phyloP scores from a whole-genome alignment of 2,329 filamentous ascomycete species.

The Colletotrichum trifolii region DNA sequence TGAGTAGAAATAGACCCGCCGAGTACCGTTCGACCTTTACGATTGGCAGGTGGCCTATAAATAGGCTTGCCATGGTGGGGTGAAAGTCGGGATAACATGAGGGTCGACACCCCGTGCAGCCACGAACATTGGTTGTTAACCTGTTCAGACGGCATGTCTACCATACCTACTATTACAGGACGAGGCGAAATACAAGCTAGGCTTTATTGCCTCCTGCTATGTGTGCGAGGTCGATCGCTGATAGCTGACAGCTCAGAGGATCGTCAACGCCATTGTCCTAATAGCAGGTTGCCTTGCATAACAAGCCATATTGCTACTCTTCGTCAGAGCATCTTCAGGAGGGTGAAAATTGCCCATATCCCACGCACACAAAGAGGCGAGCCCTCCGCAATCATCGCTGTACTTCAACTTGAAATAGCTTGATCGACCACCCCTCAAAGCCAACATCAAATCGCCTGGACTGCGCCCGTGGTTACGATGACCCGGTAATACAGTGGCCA shows the following conservation, averaged over 20 bases:
- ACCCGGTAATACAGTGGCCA: slow-evolving; percentile 2
- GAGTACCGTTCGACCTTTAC: too few species aligned
- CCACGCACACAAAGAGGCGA: background rate
- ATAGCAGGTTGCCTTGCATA: background rate
- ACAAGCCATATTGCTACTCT: background rate
- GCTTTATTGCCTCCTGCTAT: background rate
- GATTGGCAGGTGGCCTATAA: too few species aligned
- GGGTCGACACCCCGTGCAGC: too few species aligned
- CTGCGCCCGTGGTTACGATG: slow-evolving; percentile 1
- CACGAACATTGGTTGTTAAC: too few species aligned
- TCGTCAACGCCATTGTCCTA: background rate
- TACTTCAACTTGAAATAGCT: background rate
- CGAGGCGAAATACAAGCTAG: too few species aligned
- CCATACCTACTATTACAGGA: too few species aligned
- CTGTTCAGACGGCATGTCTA: background rate
- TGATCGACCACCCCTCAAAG: background rate
- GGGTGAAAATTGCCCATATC: background rate
- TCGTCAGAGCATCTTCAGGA: background rate
- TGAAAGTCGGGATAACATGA: too few species aligned
- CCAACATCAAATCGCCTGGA: background rate
- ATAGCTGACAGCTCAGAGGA: slow-evolving; percentile 7
- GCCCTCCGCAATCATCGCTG: background rate
- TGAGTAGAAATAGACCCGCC: too few species aligned
- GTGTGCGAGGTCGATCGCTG: slow-evolving; percentile 26
- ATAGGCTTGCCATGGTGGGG: too few species aligned